Evolutionary conservation across 139 green algal species (phyloP), one percentile per base, ranked within the genome.

Genomic region (Haematococcus lacustris): DNA sequence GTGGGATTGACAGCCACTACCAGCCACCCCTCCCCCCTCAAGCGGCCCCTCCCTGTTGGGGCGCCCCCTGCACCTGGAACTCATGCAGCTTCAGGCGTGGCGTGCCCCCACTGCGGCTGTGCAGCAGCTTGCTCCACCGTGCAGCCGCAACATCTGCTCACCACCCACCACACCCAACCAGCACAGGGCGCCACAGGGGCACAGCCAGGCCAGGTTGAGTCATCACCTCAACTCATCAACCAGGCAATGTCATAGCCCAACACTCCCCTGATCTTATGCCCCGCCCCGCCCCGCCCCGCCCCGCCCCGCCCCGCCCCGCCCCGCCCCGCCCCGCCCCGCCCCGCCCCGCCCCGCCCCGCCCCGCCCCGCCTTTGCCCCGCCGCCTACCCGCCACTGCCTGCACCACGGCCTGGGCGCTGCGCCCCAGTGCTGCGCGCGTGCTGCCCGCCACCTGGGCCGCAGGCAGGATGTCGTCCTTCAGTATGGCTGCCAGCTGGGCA

Each of bases 121-220:
- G 66, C 35, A 96, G 75, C 75, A 96, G 82, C 76, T 90, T 91
- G 13, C 82, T 82, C 85, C 85, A 95, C 6, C 91, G 81, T 23
- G 75, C 78, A 32, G 88, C 78, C 0, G 81, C 87, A 32, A 86
- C 87, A 62, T 95, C 90, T 6, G 74, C 83, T 5, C 43, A 53
- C 43, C 43, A 53, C 43, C 43, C 43, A 53, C 43, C 17, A 17
- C 43, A 53, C 43, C 43, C n/a, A n/a, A n/a, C n/a, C n/a, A n/a
- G n/a, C n/a, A n/a, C n/a, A n/a, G n/a, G n/a, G n/a, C n/a, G n/a
- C n/a, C n/a, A n/a, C n/a, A n/a, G n/a, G n/a, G n/a, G n/a, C n/a
- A n/a, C n/a, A n/a, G 47, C 47, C 21, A 59, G 17, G 21, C 47
- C 47, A n/a, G n/a, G n/a, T n/a, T n/a, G n/a, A n/a, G n/a, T n/a